A percentile compares a stretch with the other conserved stretches of the same genome.
phyloP scores from a whole-genome alignment of 805 yeast genomes.

The Saturnispora quitensis region DNA sequence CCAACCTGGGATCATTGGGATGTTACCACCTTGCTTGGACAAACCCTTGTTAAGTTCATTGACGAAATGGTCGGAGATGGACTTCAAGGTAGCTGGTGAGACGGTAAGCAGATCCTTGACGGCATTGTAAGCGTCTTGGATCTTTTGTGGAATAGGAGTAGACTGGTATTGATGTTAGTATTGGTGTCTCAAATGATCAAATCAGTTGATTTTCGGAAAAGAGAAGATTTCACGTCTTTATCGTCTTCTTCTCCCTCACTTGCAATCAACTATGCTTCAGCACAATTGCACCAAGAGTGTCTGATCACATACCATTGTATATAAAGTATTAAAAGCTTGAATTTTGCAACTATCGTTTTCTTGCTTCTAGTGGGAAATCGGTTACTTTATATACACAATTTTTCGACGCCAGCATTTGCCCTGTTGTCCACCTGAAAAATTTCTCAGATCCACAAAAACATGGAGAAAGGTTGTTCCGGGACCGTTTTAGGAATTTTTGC shows the following conservation, averaged over 20 bases:
- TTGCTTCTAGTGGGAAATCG: not conserved
- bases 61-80: conserved; percentile 68
- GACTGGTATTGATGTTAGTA: not conserved
- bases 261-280: not conserved
- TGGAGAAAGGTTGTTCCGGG: not conserved
- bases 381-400: not conserved
- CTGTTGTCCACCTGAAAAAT: not conserved
- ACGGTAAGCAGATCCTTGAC: conserved; percentile 59
- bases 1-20: conserved; percentile 98
- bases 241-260: not conserved
- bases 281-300: not conserved
- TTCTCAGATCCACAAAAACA: not conserved
- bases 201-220: not conserved
- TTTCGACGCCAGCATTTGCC: not conserved
- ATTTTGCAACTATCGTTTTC: no score
- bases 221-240: not conserved
- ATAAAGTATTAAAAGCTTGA: not conserved
- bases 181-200: not conserved
- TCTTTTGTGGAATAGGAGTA: conserved; percentile 2
- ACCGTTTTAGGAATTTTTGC: not conserved
- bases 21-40: conserved; percentile 66
- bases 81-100: conserved; percentile 46
- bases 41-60: conserved; percentile 76
- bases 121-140: conserved; percentile 31
- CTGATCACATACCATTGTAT: not conserved